Evolutionary conservation across 192 early-diverging fungal species (phyloP), one percentile per base, ranked within the genome.

Genomic region (Linderina pennispora): DNA sequence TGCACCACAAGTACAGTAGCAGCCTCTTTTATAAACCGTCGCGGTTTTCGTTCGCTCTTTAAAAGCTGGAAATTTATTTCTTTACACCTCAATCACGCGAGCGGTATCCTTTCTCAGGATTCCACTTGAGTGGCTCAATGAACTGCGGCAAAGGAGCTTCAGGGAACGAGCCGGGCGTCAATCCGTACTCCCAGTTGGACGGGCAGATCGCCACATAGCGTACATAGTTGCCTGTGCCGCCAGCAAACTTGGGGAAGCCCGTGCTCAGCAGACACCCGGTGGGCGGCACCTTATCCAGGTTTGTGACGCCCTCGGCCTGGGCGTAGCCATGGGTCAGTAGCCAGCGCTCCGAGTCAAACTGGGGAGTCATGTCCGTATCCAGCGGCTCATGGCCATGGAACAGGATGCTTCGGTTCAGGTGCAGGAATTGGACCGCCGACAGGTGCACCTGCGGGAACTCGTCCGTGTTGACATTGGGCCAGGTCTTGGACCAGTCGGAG

Each of bases 341-440:
- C 74, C 74, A 76, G 11, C 44, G 20, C 36, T 76, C 74, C 2
- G 74, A 38, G 5, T 55, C 74, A 37, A 76, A 65, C 36, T 50
- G 32, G 0, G 74, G 53, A 13, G 74, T 71, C 58, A 71, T 71
- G 46, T 76, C 74, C 4, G 74, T 58, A 39, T 76, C 74, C 53
- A 76, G 53, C 8, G 74, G 74, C 54, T 76, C 74, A 37, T 76
- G 74, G 9, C 74, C 74, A 9, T 76, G 74, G 43, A 76, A 76
- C 38, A 76, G 49, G 21, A 76, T 71, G 19, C 32, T 26, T 20
- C 74, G 51, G 43, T 65, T 24, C 24, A 58, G 55, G 25, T 76
- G 74, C 33, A 76, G 44, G 32, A 66, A 71, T 63, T 71, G 43
- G 21, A 71, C 69, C 2, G 67, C 42, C 13, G 62, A 52, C 8